Evolutionary conservation across 108 stramenopile genomes (phyloP), one percentile per base, ranked within the genome.

Genomic region (Fragilaria radians): DNA sequence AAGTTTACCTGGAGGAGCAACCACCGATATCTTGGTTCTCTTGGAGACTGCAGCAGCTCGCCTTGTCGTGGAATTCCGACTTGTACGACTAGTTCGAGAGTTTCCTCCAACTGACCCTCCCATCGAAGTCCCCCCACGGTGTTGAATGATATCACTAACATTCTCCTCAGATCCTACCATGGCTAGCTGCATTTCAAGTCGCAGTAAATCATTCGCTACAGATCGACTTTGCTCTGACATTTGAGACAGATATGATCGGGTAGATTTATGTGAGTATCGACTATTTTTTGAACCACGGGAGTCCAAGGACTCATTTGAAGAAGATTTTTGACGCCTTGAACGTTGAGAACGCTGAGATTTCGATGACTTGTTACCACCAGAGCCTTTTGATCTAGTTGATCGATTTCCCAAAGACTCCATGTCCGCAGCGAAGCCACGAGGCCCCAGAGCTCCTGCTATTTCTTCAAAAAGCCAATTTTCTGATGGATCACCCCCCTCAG

Each of bases 1-100:
- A 45, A 93, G 61, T 61, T 93, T 93, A 4, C 92, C 92, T 5
- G 92, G 88, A 33, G 92, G 92, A 5, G 88, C 88, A 26, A 78
- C 48, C 2, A 93, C 81, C 0, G 78, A 81, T 0, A 79, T 76
- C 70, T 84, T 85, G 30, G 64, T 80, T 23, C 82, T 61, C 33
- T 81, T 48, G 0, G 78, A 55, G 17, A 58, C 50, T 18, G 56
- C 28, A 26, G 68, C 50, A 0, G 73, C 64, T 18, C 75, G 72
- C 28, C 80, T 33, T 29, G 74, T 64, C 3, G 34, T 48, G 28
- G 66, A 47, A 33, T 62, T 69, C 32, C 69, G 66, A 7, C 27
- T 46, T 2, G 32, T 46, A 24, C 54, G 30, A 25, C 52, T 50
- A 19, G 67, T 25, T 11, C 70, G 68, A 46, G 59, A 58, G 25